Base-by-base conservation (phyloP, 2,329 filamentous ascomycete genomes). In the Nemania abortiva region DNA sequence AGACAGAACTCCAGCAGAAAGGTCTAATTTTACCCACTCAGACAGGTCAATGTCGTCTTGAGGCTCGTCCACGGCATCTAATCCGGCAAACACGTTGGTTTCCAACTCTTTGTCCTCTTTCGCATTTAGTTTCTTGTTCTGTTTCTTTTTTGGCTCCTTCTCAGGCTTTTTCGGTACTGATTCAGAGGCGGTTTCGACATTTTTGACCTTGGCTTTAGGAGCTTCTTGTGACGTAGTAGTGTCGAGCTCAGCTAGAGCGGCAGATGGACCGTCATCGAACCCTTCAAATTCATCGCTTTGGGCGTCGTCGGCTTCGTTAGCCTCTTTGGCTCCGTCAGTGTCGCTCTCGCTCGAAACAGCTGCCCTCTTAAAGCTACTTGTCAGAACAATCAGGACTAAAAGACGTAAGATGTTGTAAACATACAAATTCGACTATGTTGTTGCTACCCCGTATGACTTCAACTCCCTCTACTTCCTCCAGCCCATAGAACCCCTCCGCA, bases 381-480 rank as follows among this genome's bases (percentile, higher is more conserved):
- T 72, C 49, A 72, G 65, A n/a, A 65, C n/a, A 18, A 49, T 13
- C 6, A 18, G 18, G n/a, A 11, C 11, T 4, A 39, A 29, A 50
- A 3, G 20, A 59, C 18, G 2, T 4, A 3, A 31, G 7, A 20
- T n/a, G 11, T 37, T 13, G 10, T 42, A 5, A 10, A 78, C 82
- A 65, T 74, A 90, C 82, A 80, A 91, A 91, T 75, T 87, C 84
- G 31, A 91, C 80, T 6, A 82, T 85, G 61, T 78, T 77, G 55
- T 85, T 82, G 7, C 89, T 89, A 34, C 91, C 85, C 70, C 87
- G 88, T 50, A 97, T 84, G n/a, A 99, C 86, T 34, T 97, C 92
- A 1, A 99, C 93, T 60, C 93, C 94, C 18, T 97, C 93, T 55
- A 98, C 91, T 76, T 98, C 95, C 76, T 99, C 94, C 1, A 99